Evolutionary conservation across 306 rosid genomes (phyloP).

Genomic region (Hylodesmum podocarpum): DNA sequence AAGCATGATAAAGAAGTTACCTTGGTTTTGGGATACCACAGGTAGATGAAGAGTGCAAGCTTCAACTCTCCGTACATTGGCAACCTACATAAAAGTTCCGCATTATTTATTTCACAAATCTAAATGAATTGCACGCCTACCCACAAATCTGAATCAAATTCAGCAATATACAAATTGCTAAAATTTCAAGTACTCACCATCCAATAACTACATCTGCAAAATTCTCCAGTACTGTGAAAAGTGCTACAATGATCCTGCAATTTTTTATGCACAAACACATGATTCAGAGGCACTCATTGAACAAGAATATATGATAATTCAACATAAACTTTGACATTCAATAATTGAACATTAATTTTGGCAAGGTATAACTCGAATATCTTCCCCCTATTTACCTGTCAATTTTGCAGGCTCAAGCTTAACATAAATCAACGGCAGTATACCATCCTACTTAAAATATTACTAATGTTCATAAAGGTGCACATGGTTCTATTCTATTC

Average conservation of each 20-base stretch:
- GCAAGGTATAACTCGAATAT: not conserved
- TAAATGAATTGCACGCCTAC: not conserved
- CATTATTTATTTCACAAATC: not conserved
- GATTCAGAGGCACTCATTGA: not conserved
- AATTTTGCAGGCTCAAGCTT: not conserved
- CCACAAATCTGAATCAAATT: not conserved
- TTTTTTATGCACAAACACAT: constrained; percentile 3
- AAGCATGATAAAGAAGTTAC: constrained; percentile 40
- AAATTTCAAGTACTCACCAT: constrained; percentile 47
- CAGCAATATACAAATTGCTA: not conserved
- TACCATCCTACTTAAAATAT: constrained; percentile 19
- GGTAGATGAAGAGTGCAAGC: constrained; percentile 78
- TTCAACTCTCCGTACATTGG: constrained; percentile 90
- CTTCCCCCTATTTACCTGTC: not conserved
- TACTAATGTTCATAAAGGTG: not conserved
- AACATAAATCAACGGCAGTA: not conserved
- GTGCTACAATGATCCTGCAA: constrained; percentile 84
- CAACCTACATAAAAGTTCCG: constrained; percentile 50
- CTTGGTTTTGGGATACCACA: constrained; percentile 93
- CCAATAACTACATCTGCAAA: constrained; percentile 61
- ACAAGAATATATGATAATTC: not conserved
- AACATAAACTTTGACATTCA: not conserved
- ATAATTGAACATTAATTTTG: not conserved
- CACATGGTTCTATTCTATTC: constrained; percentile 32
- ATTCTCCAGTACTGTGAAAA: constrained; percentile 65